Evolutionary conservation across 345 rosid species (phyloP).

Genomic region (Populus tremula): DNA sequence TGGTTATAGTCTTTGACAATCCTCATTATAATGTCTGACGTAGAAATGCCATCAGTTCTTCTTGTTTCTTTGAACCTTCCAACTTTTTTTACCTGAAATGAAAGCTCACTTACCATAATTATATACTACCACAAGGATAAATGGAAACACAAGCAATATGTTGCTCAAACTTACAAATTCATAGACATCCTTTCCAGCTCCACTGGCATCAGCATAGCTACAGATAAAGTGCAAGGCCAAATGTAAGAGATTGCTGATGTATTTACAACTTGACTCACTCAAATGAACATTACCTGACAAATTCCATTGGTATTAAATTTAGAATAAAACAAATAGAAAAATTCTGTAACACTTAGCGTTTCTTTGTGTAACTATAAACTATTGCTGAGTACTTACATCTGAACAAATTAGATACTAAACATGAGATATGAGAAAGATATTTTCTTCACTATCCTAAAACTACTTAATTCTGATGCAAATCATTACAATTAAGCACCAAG

Average conservation of each 20-base stretch:
- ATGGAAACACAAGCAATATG: constrained; percentile 9
- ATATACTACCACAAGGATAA: not conserved
- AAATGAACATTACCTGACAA: not conserved
- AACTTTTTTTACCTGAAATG: constrained; percentile 65
- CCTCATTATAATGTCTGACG: constrained; percentile 91
- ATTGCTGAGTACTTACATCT: not conserved
- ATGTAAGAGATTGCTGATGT: not conserved
- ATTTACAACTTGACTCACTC: not conserved
- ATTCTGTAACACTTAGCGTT: not conserved
- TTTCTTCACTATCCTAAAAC: not conserved
- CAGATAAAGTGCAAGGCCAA: constrained; percentile 4
- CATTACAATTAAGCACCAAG: not conserved
- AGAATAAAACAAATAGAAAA: not conserved
- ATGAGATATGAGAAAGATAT: not conserved
- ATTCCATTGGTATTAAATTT: not conserved
- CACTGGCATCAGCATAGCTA: constrained; percentile 93
- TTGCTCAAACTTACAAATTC: constrained; percentile 68
- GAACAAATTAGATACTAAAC: not conserved
- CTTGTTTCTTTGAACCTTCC: constrained; percentile 89
- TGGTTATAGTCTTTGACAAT: constrained; percentile 90
- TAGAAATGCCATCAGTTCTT: constrained; percentile 92
- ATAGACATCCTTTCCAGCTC: constrained; percentile 85
- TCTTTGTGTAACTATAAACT: not conserved
- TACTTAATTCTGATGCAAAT: not conserved
- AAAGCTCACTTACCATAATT: constrained; percentile 19